A percentile compares a stretch with the other conserved stretches of the same genome.
These are phyloP conservation scores for Metarhizium anisopliae DNA, from an alignment of 2,329 filamentous ascomycete genomes.

Conservation along the genomic window DNA sequence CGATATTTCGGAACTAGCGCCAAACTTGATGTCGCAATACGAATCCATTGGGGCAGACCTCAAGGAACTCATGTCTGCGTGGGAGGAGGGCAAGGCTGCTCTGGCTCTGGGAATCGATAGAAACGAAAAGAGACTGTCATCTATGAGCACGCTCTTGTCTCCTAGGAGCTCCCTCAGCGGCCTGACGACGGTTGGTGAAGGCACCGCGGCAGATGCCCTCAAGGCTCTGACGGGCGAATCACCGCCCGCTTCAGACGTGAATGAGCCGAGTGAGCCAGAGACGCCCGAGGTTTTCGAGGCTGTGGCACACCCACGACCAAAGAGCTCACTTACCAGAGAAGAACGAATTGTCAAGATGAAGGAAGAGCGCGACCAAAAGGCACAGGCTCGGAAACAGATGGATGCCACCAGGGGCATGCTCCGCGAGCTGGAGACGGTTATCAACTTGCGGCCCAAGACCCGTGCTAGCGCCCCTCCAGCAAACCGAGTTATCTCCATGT, in stretches of 20 bases:
- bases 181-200: slow-evolving; percentile 52
- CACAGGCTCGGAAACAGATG: slow-evolving; percentile 59
- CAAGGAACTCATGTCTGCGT: slow-evolving; percentile 68
- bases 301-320: slow-evolving; percentile 60
- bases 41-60: slow-evolving; percentile 89
- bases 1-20: slow-evolving; percentile 66
- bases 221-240: slow-evolving; percentile 69
- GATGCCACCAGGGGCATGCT: slow-evolving; percentile 87
- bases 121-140: slow-evolving; percentile 62
- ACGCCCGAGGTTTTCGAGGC: slow-evolving; percentile 85
- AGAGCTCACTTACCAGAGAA: slow-evolving; percentile 67
- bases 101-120: slow-evolving; percentile 74
- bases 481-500: slow-evolving; percentile 32
- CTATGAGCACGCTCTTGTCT: slow-evolving; percentile 50
- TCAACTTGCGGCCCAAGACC: slow-evolving; percentile 43
- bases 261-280: slow-evolving; percentile 50
- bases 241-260: slow-evolving; percentile 41
- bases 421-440: slow-evolving; percentile 84
- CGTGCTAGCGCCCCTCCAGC: slow-evolving; percentile 26
- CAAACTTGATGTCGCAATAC: slow-evolving; percentile 78
- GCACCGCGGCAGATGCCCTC: slow-evolving; percentile 51
- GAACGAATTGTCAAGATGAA: slow-evolving; percentile 82
- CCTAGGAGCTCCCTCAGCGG: slow-evolving; percentile 58
- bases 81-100: slow-evolving; percentile 80
- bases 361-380: slow-evolving; percentile 72